Conservation (phyloP, 2,329 filamentous ascomycete genomes). For the Neopestalotiopsis rosae region DNA sequence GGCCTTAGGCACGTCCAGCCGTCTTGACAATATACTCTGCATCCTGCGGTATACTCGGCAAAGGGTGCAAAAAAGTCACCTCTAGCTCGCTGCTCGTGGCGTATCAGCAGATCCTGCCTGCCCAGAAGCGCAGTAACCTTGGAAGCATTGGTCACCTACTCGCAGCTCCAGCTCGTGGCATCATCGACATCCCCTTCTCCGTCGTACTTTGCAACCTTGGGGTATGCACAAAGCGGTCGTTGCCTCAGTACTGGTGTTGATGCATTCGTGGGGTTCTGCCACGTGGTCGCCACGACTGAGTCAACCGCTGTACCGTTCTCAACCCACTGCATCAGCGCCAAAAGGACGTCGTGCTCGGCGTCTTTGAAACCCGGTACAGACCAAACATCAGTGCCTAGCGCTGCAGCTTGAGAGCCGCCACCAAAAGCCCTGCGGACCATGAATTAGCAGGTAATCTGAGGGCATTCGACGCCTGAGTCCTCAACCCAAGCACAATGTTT, state of each 20-base stretch:
- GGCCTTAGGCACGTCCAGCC: neutral
- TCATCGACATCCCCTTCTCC: slow-evolving; percentile 5
- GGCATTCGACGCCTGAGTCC: neutral
- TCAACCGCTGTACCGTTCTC: slow-evolving; percentile 29
- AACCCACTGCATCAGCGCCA: slow-evolving; percentile 35
- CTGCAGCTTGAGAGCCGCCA: slow-evolving; percentile 26
- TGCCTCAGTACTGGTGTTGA: neutral
- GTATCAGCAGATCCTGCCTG: neutral
- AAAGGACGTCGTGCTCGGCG: slow-evolving; percentile 32
- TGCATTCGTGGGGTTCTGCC: slow-evolving; percentile 2
- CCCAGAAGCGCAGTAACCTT: neutral
- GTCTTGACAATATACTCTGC: neutral
- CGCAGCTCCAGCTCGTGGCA: slow-evolving; percentile 8
- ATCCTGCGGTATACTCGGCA: slow-evolving; percentile 1
- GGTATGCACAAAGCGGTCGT: slow-evolving; percentile 2
- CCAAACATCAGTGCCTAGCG: slow-evolving; percentile 21
- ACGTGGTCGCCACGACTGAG: slow-evolving; percentile 18
- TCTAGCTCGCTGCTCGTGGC: neutral
- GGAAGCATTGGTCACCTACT: neutral
- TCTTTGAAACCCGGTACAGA: slow-evolving; percentile 36
- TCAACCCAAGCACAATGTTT: neutral
- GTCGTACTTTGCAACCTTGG: neutral
- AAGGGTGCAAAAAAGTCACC: too few relatives aligned
- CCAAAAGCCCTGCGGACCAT: slow-evolving; percentile 26
- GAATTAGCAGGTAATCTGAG: slow-evolving; percentile 6